A percentile compares a stretch with the other conserved stretches of the same genome.
These are phyloP conservation scores for Claviceps paspali DNA, from an alignment of 2,329 filamentous ascomycete genomes.

Conservation along the genomic window DNA sequence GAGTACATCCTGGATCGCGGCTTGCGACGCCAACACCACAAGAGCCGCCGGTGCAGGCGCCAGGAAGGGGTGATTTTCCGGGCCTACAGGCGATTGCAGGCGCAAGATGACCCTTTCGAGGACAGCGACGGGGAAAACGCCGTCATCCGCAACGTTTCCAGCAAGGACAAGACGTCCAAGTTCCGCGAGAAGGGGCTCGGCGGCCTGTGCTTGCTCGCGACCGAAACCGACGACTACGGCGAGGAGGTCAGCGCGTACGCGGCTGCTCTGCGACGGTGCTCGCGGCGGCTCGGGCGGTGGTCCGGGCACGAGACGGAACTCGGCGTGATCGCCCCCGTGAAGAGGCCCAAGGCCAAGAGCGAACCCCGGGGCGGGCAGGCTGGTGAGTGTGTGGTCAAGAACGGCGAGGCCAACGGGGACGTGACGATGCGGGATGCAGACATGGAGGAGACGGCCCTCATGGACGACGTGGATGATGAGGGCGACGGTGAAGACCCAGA, in stretches of 20 bases:
- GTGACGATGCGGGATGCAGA: conserved; percentile 37
- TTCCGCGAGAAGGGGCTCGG: conserved; percentile 44
- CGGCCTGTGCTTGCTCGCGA: conserved; percentile 46
- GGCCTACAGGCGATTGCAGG: conserved; percentile 47
- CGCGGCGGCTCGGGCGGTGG: conserved; percentile 58
- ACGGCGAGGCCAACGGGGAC: conserved; percentile 26
- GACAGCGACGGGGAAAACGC: conserved; percentile 47
- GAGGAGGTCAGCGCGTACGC: conserved; percentile 56
- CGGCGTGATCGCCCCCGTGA: conserved; percentile 31
- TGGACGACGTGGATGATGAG: conserved; percentile 27
- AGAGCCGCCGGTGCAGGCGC: conserved; percentile 44
- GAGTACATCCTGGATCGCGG: conserved; percentile 68
- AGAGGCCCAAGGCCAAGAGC: conserved; percentile 19
- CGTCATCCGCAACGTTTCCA: conserved; percentile 17
- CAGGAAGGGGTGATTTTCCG: conserved; percentile 52
- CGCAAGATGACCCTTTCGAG: conserved; percentile 38
- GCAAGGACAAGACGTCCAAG: conserved; percentile 13
- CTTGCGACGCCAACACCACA: conserved; percentile 49
- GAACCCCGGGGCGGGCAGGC: conserved; percentile 8
- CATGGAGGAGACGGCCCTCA: conserved; percentile 28
- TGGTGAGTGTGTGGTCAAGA: conserved; percentile 8
- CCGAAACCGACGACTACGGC: conserved; percentile 58
- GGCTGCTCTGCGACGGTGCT: conserved; percentile 47
- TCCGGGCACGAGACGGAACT: conserved; percentile 27
- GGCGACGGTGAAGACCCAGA: conserved; percentile 26